A percentile compares a stretch with the other conserved stretches of the same genome.
Conservation (phyloP, 176 grass and related monocot genomes). For the Saccharum officinarum region DNA sequence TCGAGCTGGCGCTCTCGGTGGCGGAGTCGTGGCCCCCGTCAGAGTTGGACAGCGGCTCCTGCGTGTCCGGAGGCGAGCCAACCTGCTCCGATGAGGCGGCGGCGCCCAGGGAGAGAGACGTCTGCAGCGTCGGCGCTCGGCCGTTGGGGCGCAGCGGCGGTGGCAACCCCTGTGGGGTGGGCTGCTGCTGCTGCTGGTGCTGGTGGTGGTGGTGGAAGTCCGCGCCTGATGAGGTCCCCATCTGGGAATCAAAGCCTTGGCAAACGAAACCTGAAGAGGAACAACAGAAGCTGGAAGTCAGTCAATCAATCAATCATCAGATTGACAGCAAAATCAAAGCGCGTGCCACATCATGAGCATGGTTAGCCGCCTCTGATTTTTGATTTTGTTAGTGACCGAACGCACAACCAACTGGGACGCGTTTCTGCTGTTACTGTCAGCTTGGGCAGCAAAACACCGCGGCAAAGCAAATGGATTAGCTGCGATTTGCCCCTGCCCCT, state of each 20-base stretch:
- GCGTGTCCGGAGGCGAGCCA: conserved; percentile 56
- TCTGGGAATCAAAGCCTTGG: conserved; percentile 28
- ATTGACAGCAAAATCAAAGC: not conserved
- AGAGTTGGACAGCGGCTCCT: conserved; percentile 67
- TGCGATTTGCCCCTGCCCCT: not conserved
- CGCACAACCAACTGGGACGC: not conserved
- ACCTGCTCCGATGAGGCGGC: conserved; percentile 55
- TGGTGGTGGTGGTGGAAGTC: conserved; percentile 38
- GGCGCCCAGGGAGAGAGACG: conserved; percentile 54
- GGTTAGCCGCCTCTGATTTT: not conserved
- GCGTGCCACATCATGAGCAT: conserved; percentile 35
- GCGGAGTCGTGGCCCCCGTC: conserved; percentile 62
- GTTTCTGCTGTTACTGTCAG: not conserved
- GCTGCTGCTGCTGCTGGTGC: conserved; percentile 42
- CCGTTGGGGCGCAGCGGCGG: not conserved
- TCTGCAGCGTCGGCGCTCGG: not conserved
- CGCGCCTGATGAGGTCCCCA: conserved; percentile 63
- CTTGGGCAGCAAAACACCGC: not conserved
- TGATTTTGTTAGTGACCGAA: not conserved
- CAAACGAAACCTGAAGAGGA: conserved; percentile 15
- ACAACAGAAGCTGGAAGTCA: not conserved
- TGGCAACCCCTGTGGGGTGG: conserved; percentile 2
- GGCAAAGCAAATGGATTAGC: not conserved
- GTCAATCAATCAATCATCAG: not conserved
- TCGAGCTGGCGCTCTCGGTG: conserved; percentile 75